Base-by-base conservation (phyloP, 345 rosid species). In the Adansonia digitata region DNA sequence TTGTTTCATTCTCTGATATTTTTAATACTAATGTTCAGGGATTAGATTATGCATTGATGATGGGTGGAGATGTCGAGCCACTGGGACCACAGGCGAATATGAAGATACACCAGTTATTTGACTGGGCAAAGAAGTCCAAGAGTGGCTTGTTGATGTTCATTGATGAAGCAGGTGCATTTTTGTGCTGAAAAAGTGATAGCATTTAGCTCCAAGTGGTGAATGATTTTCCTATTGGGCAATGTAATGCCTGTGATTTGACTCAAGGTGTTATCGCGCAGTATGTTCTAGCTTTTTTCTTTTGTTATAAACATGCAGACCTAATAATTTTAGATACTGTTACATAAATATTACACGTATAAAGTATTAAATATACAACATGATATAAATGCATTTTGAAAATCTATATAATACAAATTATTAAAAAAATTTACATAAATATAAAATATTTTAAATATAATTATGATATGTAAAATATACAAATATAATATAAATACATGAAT, bases 61-160 rank as follows among this genome's bases (percentile, higher is more conserved):
- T 97, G 0, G 98, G 98, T 49, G 98, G 98, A 49, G 97, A 94
- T 88, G 97, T 94, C 75, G 97, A 97, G 72, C 98, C 98, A 2
- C 84, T 94, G 79, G 98, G 98, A 78, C 79, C 98, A 52, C 98
- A 94, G 85, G 98, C 98, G 66, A 98, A 91, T 78, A 94, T 96
- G 4, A 94, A 94, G 88, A 94, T 92, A 81, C 98, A 94, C 83
- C 98, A 92, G 80, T 77, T 92, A 76, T 94, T 94, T 74, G 97
- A 94, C 82, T 94, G 98, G 98, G 82, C 94, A 74, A 92, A 90
- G 89, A 94, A 94, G 81, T 92, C 98, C 22, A 84, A 79, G 64
- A 87, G 92, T 74, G 98, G 98, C 42, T 82, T 92, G 75, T 75
- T 93, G 85, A 87, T 94, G 75, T 94, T 92, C 85, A 92, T 94